These are phyloP conservation scores for Phytophthora hibernalis DNA, from an alignment of 352 stramenopile genomes.

Conservation along the genomic window DNA sequence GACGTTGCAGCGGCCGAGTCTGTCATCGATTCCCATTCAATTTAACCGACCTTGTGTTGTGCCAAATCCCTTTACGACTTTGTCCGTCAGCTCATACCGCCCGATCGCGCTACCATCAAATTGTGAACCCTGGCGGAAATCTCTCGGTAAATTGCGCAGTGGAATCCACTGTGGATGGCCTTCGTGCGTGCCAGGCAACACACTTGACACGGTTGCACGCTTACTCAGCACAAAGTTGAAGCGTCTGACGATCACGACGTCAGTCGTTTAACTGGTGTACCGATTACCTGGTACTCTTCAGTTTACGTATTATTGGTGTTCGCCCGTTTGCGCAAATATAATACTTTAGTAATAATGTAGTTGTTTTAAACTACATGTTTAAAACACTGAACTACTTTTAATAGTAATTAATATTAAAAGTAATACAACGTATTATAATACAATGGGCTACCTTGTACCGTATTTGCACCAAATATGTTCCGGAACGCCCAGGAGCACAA, in stretches of 20 bases:
- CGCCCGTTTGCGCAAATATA: background rate
- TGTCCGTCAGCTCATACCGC: slow-evolving; percentile 1
- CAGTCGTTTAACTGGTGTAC: background rate
- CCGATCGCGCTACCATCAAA: background rate
- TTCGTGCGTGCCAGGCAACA: slow-evolving; percentile 4
- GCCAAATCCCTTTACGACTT: slow-evolving; percentile 17
- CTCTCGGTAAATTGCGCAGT: background rate
- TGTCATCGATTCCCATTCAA: slow-evolving; percentile 26
- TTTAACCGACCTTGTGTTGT: slow-evolving; percentile 22
- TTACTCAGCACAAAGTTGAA: background rate
- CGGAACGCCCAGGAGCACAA: no score
- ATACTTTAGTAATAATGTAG: no score
- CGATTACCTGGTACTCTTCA: slow-evolving; percentile 3
- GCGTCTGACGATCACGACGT: slow-evolving; percentile 1
- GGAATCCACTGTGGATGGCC: no score
- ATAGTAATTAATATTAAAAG: no score
- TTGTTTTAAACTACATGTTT: no score
- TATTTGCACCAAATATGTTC: no score
- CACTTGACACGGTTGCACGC: background rate
- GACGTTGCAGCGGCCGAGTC: slow-evolving; percentile 12
- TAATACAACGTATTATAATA: no score
- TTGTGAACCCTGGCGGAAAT: background rate
- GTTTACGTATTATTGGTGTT: slow-evolving; percentile 13
- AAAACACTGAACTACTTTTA: no score
- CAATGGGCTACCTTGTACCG: no score